Conservation (phyloP, 169 alveolate species). For the Eimeria necatrix region DNA sequence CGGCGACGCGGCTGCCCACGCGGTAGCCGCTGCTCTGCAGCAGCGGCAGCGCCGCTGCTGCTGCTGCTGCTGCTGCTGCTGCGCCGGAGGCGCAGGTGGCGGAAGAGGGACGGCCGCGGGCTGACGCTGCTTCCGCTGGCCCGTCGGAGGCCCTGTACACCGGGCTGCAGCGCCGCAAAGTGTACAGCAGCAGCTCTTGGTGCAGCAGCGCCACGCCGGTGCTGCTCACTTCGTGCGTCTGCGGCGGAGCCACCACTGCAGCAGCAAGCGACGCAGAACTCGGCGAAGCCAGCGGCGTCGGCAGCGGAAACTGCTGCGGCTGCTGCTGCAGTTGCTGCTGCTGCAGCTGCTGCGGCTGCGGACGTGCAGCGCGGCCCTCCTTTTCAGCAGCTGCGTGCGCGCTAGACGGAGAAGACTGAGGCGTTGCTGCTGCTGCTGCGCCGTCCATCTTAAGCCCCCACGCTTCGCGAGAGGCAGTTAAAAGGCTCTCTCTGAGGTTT, state of each 20-base stretch:
- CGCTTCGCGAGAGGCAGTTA: background rate
- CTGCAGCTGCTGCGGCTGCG: background rate
- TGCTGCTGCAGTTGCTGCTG: constrained; percentile 9
- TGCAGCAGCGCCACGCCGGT: constrained; percentile 62
- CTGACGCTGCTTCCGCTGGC: background rate
- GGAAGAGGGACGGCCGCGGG: background rate
- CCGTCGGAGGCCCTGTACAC: background rate
- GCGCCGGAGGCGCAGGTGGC: background rate
- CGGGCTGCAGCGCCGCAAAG: constrained; percentile 36
- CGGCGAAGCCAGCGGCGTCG: background rate
- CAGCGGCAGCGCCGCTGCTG: constrained; percentile 41
- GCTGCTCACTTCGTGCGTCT: constrained; percentile 37
- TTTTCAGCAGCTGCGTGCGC: background rate
- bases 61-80: constrained; percentile 50
- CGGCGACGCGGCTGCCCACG: constrained; percentile 57
- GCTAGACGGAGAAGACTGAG: constrained; percentile 21
- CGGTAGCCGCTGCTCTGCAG: constrained; percentile 57
- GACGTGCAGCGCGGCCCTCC: background rate
- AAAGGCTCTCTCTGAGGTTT: background rate
- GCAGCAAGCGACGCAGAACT: background rate
- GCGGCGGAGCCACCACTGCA: background rate
- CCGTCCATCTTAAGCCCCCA: constrained; percentile 50
- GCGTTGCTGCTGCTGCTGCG: background rate
- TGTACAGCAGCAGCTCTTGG: constrained; percentile 51
- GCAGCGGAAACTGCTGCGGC: background rate